These are phyloP conservation scores for Ophiostoma montium DNA, from an alignment of 2,329 filamentous ascomycete genomes.

Conservation along the genomic window DNA sequence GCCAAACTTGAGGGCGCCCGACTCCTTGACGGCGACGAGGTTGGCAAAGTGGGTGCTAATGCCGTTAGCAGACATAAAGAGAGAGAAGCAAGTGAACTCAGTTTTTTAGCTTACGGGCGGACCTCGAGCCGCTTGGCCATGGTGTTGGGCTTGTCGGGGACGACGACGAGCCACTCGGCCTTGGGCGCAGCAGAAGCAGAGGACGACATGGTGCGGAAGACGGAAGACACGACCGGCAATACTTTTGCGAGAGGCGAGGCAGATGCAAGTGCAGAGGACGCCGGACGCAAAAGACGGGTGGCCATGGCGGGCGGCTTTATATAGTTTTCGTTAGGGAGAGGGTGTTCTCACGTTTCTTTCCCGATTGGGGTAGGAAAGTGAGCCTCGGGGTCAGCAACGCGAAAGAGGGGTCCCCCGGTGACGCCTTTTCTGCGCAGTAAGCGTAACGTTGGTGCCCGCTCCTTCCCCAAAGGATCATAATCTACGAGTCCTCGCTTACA, in stretches of 20 bases:
- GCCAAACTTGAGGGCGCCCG: constrained; percentile 49
- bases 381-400: too few species aligned
- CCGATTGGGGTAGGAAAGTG: neutral
- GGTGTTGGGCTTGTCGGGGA: constrained; percentile 50
- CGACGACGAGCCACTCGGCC: constrained; percentile 54
- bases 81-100: too few species aligned
- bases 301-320: neutral
- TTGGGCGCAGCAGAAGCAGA: constrained; percentile 14
- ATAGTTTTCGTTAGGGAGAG: neutral
- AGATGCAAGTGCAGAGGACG: neutral
- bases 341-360: neutral
- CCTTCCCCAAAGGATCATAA: too few species aligned
- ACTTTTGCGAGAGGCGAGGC: neutral
- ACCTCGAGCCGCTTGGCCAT: constrained; percentile 48
- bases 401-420: too few species aligned
- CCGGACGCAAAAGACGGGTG: neutral
- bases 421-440: neutral
- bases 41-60: constrained; percentile 39
- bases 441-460: too few species aligned
- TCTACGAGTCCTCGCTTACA: too few species aligned
- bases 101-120: constrained; percentile 38
- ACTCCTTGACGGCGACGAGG: constrained; percentile 35
- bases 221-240: neutral
- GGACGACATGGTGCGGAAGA: constrained; percentile 18
- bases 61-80: too few species aligned